Evolutionary conservation across 331 rosid genomes (phyloP), one percentile per base, ranked within the genome.

Genomic region (Spiraea crenata): DNA sequence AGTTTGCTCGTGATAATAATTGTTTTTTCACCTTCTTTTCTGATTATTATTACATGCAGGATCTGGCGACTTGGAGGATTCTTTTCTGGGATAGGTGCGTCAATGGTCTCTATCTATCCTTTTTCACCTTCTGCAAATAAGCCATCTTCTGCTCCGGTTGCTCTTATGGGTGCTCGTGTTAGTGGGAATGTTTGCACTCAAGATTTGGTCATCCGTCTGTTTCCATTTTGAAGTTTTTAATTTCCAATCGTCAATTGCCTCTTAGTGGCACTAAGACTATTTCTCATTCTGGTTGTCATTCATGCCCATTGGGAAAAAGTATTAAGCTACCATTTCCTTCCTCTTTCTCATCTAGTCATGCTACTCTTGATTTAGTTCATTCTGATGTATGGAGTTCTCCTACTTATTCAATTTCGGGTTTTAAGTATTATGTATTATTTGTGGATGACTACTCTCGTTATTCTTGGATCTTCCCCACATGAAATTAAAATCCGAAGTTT

Each of bases 211-310:
- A 37, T 40, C 46, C n/a, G 15, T 0, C 10, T 7, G 2, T 3
- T 12, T 0, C 9, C 11, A 38, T 6, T 3, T 3, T 37, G 3
- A 0, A 5, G 3, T 13, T 1, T 13, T 40, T 37, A 9, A 37
- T 9, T 17, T 0, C 0, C n/a, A 41, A 37, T 12, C 13, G 9
- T 1, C 12, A 0, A 3, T 9, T 38, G 5, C 19, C 9, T 0
- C 5, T 39, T 10, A 39, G 2, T 62, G 46, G 13, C 3, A 3
- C 9, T 12, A 25, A 25, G 31, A 25, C 31, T 25, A 25, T 25
- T 25, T 39, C 49, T 12, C 2, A 2, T 39, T 62, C 47, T 31
- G 4, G 14, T 14, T 62, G 67, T 41, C 12, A 37, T 14, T 17
- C 5, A 5, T 62, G 50, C 15, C 17, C 44, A 0, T 38, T 13